Evolutionary conservation across 176 grass and related monocot genomes (phyloP).

Genomic region (Puccinellia tenuiflora): DNA sequence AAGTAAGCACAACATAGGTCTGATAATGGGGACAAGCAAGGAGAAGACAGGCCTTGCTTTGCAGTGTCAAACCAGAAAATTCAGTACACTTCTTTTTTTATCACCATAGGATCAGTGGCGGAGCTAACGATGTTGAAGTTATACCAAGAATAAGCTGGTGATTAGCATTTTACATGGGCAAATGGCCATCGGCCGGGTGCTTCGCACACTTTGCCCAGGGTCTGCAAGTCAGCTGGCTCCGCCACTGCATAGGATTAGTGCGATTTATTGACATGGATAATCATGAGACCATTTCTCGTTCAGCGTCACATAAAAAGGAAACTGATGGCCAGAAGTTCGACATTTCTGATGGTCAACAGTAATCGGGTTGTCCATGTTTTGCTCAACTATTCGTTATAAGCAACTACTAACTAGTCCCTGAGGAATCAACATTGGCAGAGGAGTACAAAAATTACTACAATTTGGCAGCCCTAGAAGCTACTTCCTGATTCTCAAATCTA

Average conservation of each 20-base stretch:
- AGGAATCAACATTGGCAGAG: neutral
- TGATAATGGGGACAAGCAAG: neutral
- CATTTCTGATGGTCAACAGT: neutral
- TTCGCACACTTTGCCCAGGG: too few relatives aligned
- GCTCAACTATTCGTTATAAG: neutral
- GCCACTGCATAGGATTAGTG: too few relatives aligned
- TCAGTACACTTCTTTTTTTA: neutral
- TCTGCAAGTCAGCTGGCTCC: too few relatives aligned
- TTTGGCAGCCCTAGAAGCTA: neutral
- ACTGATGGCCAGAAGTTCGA: neutral
- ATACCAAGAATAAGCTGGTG: too few relatives aligned
- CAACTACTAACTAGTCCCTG: neutral
- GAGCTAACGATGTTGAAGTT: too few relatives aligned
- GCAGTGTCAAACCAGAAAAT: neutral
- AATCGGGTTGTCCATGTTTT: neutral
- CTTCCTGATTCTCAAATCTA: neutral
- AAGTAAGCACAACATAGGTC: neutral
- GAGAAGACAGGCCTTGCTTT: constrained; percentile 2
- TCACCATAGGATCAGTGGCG: too few relatives aligned
- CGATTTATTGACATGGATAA: neutral
- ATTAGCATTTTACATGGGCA: too few relatives aligned
- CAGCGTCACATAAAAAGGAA: neutral
- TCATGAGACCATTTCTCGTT: neutral
- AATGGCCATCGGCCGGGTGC: too few relatives aligned
- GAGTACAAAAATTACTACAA: neutral